Conservation (phyloP, 176 grass and related monocot genomes). For the Phoenix roebelenii region DNA sequence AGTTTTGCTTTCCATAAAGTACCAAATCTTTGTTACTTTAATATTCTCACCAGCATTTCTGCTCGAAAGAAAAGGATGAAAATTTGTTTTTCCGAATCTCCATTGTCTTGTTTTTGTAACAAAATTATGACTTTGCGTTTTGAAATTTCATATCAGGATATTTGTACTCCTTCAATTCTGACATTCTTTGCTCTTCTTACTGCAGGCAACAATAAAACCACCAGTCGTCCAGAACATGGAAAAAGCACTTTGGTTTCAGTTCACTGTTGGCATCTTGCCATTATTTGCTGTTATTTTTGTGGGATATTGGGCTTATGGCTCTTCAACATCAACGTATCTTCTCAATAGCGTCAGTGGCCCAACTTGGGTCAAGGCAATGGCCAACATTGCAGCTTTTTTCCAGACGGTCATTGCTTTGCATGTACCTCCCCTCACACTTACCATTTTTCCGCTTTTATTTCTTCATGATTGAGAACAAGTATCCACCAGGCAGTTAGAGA, state of each 20-base stretch:
- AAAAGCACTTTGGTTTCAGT: constrained; percentile 92
- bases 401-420: constrained; percentile 83
- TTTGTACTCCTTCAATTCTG: too few relatives aligned
- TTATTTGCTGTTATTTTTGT: constrained; percentile 75
- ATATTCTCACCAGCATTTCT: too few relatives aligned
- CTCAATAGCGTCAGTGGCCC: constrained; percentile 65
- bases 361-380: constrained; percentile 56
- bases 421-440: constrained; percentile 21
- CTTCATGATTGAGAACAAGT: too few relatives aligned
- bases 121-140: too few relatives aligned
- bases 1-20: too few relatives aligned
- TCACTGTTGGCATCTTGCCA: constrained; percentile 57
- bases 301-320: constrained; percentile 94
- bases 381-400: constrained; percentile 72
- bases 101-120: too few relatives aligned
- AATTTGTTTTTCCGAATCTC: too few relatives aligned
- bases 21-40: too few relatives aligned
- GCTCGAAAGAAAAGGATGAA: too few relatives aligned
- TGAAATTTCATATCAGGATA: too few relatives aligned
- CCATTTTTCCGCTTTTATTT: too few relatives aligned
- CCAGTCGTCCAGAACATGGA: constrained; percentile 93
- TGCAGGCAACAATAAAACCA: constrained; percentile 75
- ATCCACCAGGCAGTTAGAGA: too few relatives aligned
- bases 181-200: neutral
- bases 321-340: constrained; percentile 71